These are phyloP conservation scores for Tylopilus sp. DNA, from an alignment of 1,284 basidiomycete species.

Conservation along the genomic window DNA sequence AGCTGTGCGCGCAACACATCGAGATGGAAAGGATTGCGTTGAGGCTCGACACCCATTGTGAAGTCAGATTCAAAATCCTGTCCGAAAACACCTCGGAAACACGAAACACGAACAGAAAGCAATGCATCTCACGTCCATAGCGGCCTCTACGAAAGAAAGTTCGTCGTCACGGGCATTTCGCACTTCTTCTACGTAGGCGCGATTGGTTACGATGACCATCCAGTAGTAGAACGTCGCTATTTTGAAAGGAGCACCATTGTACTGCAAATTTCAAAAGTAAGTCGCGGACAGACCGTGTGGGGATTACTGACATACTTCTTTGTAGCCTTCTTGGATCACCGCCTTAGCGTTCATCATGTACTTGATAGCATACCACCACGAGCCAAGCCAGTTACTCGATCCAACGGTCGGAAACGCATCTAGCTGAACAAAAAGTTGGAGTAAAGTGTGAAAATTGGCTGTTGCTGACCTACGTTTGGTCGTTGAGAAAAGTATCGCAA, in stretches of 20 bases:
- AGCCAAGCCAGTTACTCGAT: too few relatives aligned
- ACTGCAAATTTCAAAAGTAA: conserved; percentile 30
- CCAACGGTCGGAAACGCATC: too few relatives aligned
- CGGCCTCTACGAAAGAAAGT: conserved; percentile 47
- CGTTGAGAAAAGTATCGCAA: background rate
- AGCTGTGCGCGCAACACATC: conserved; percentile 39
- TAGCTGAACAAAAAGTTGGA: too few relatives aligned
- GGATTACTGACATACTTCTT: too few relatives aligned
- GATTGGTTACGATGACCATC: conserved; percentile 51
- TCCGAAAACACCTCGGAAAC: background rate
- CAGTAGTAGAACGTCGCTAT: conserved; percentile 50
- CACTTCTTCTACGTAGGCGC: conserved; percentile 52
- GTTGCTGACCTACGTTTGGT: conserved; percentile 4
- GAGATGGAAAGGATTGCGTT: conserved; percentile 42
- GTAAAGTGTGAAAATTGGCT: too few relatives aligned
- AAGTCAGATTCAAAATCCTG: conserved; percentile 37
- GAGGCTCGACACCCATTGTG: conserved; percentile 38
- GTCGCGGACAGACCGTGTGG: too few relatives aligned
- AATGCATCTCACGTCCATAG: too few relatives aligned
- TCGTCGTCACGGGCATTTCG: conserved; percentile 51
- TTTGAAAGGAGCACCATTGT: conserved; percentile 52
- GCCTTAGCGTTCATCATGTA: too few relatives aligned
- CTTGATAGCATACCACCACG: too few relatives aligned
- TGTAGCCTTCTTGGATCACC: too few relatives aligned
- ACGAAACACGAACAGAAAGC: too few relatives aligned